Conservation (phyloP, 352 stramenopile species). For the Pythium aphanidermatum region DNA sequence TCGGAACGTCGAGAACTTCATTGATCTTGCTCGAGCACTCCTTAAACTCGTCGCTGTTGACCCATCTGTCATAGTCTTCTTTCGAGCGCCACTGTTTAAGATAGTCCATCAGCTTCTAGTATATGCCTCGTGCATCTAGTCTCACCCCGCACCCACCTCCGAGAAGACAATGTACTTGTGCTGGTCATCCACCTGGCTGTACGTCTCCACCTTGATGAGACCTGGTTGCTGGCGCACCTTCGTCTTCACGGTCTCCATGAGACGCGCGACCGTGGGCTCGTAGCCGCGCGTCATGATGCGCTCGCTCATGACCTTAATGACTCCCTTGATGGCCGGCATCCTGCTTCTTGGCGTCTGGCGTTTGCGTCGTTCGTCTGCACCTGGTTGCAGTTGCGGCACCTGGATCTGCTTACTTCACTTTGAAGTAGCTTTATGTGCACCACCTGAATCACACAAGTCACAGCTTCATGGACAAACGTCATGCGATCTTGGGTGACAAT, state of each 20-base stretch:
- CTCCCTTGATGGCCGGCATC: conserved; percentile 14
- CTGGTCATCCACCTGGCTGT: conserved; percentile 64
- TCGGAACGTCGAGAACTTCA: conserved; percentile 75
- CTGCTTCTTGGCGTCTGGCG: background rate
- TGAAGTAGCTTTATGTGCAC: conserved; percentile 19
- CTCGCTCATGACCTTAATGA: conserved; percentile 66
- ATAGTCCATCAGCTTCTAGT: background rate
- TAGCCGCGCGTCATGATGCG: conserved; percentile 86
- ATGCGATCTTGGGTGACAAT: conserved; percentile 2
- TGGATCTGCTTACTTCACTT: conserved; percentile 10
- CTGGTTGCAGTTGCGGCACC: conserved; percentile 13
- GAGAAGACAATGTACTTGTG: conserved; percentile 89
- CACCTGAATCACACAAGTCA: conserved; percentile 15
- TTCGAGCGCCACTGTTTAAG: conserved; percentile 66
- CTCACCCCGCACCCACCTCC: conserved; percentile 53
- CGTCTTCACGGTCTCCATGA: conserved; percentile 85
- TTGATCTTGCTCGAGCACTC: conserved; percentile 78
- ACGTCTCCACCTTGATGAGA: conserved; percentile 72
- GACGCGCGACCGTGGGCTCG: conserved; percentile 70
- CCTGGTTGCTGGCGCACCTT: conserved; percentile 73
- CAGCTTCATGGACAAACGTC: conserved; percentile 7
- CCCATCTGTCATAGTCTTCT: conserved; percentile 76
- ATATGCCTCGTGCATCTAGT: too few relatives aligned
- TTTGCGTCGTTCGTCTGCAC: conserved; percentile 3
- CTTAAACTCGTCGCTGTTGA: conserved; percentile 72